Evolutionary conservation across 345 rosid species (phyloP), one percentile per base, ranked within the genome.

Genomic region (Salix exigua): DNA sequence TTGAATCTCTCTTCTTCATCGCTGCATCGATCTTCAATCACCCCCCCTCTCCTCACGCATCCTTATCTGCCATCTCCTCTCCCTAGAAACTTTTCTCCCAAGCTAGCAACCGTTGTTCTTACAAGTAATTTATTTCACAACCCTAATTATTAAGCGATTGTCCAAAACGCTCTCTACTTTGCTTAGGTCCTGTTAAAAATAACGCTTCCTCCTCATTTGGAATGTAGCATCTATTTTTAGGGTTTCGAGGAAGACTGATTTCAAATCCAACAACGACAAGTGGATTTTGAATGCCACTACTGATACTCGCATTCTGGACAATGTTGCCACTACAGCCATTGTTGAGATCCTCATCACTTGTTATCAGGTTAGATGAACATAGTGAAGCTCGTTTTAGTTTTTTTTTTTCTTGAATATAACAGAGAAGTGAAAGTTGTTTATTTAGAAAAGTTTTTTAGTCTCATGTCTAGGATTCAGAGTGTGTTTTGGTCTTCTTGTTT

Each of bases 301-400:
- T 66, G 87, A 80, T 53, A 76, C 90, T 33, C 87, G 87, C 87
- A 84, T 84, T 72, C 77, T 88, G 6, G 89, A 87, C 65, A 87
- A 77, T 74, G 87, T 85, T 48, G 71, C 78, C 62, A 63, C 81
- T 65, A 76, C 76, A 72, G 30, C 83, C 63, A 69, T 83, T 7
- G 74, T 89, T 67, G 94, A 92, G 63, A 88, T 92, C 44, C 92
- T 91, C 23, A 89, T 92, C 80, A 86, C 89, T 63, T 92, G 96
- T 83, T 92, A 87, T 78, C 96, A 91, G 93, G 96, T 91, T n/a
- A 26, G 9, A 28, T 2, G 11, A 17, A 14, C 6, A 35, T 14
- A 18, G 23, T 66, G 1, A 66, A 4, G 17, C 69, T 66, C 69
- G 19, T 6, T 31, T 30, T 35, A 12, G 50, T 12, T 8, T 9